These are phyloP conservation scores for Aphanomyces euteiches DNA, from an alignment of 352 stramenopile species.

Conservation along the genomic window DNA sequence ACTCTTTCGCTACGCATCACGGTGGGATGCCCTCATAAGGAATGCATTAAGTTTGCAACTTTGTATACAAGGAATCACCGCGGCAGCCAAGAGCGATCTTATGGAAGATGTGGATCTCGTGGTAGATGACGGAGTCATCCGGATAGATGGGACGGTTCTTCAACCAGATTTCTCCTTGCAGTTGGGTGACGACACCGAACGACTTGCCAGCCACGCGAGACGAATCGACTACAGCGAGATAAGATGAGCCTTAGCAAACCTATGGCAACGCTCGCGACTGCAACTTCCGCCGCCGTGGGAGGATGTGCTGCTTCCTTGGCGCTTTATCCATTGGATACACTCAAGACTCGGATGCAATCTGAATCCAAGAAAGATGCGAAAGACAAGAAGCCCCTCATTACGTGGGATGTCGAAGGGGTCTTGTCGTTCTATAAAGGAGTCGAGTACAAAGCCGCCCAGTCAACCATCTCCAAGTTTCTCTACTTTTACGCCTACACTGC, in stretches of 20 bases:
- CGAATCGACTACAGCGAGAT: too few species aligned
- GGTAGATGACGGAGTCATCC: too few species aligned
- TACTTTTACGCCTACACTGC: slow-evolving; percentile 89
- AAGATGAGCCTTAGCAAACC: slow-evolving; percentile 73
- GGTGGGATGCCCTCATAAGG: too few species aligned
- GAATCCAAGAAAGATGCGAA: slow-evolving; percentile 46
- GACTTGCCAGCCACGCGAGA: too few species aligned
- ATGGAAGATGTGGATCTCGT: too few species aligned
- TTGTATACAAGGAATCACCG: too few species aligned
- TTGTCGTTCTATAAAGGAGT: slow-evolving; percentile 75
- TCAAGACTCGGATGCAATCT: slow-evolving; percentile 87
- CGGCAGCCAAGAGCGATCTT: too few species aligned
- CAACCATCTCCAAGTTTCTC: slow-evolving; percentile 82
- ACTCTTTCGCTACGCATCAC: too few species aligned
- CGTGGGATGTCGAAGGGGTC: slow-evolving; percentile 35
- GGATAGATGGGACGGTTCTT: too few species aligned
- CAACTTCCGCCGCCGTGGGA: slow-evolving; percentile 67
- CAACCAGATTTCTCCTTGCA: too few species aligned
- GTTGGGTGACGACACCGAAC: too few species aligned
- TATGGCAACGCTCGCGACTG: slow-evolving; percentile 76
- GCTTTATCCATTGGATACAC: slow-evolving; percentile 80
- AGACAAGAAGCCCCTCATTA: slow-evolving; percentile 32
- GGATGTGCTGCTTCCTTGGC: slow-evolving; percentile 73
- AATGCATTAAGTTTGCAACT: too few species aligned
- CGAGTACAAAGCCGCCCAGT: slow-evolving; percentile 82